A percentile compares a stretch with the other conserved stretches of the same genome.
Conservation (phyloP, 371 early-diverging fungal genomes). For the Syncephalastrum sp. region DNA sequence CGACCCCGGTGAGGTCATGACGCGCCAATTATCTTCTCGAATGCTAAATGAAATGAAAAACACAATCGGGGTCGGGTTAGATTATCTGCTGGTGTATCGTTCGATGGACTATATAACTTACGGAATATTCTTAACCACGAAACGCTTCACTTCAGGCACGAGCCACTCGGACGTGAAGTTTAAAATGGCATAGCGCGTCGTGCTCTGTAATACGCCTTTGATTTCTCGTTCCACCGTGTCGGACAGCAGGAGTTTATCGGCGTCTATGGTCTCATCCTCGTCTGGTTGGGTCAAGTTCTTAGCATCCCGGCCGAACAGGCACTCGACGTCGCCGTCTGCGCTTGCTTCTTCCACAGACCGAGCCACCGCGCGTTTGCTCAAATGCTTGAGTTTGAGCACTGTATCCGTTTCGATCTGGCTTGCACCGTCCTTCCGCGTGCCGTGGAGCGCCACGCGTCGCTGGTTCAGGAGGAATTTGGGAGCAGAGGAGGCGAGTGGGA, state of each 20-base stretch:
- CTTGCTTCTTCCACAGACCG: slow-evolving; percentile 16
- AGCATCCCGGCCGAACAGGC: slow-evolving; percentile 37
- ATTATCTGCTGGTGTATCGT: neutral
- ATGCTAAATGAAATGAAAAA: slow-evolving; percentile 37
- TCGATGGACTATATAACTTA: slow-evolving; percentile 19
- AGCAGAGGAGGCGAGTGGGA: slow-evolving; percentile 45
- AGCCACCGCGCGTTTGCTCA: slow-evolving; percentile 26
- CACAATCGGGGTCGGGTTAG: neutral
- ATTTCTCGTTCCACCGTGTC: slow-evolving; percentile 35
- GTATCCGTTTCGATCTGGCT: slow-evolving; percentile 23
- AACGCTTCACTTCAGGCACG: slow-evolving; percentile 58
- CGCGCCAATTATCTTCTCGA: slow-evolving; percentile 82
- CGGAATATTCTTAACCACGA: slow-evolving; percentile 71
- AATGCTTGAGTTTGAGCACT: slow-evolving; percentile 26
- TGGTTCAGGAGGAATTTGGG: slow-evolving; percentile 56
- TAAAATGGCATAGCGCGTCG: slow-evolving; percentile 51
- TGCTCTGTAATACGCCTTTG: slow-evolving; percentile 27
- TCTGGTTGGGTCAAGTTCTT: slow-evolving; percentile 51
- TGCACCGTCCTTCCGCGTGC: slow-evolving; percentile 22
- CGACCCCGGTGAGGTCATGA: slow-evolving; percentile 76
- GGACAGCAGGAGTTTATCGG: slow-evolving; percentile 32
- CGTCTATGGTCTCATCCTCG: slow-evolving; percentile 37
- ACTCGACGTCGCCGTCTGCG: slow-evolving; percentile 11
- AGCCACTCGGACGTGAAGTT: slow-evolving; percentile 61
- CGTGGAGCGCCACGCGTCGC: slow-evolving; percentile 50